Evolutionary conservation across 139 green algal species (phyloP), one percentile per base, ranked within the genome.

Genomic region (Trebouxia sp.): DNA sequence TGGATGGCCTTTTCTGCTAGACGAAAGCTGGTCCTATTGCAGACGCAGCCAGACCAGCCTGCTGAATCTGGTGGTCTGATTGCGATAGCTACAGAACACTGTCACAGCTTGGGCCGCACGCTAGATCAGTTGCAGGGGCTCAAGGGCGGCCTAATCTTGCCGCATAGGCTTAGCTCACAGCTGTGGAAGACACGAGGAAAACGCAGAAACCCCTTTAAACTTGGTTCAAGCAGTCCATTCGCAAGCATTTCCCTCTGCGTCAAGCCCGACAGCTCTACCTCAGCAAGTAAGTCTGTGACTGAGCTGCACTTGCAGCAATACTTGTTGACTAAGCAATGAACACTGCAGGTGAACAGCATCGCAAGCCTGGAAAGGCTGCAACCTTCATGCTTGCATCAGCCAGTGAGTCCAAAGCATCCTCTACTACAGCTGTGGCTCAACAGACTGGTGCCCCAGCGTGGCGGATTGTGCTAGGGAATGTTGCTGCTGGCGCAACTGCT

Each of bases 401-500:
- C 14, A 35, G 43, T 3, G 62, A 72, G 62, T 6, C 20, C 12
- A 72, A 45, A 14, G 35, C 35, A 26, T 39, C 24, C 12, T 30
- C 32, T 42, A 35, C 62, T 11, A 26, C 4, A 45, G 62, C 42
- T 45, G 62, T 72, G 37, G 62, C 62, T 22, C 42, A 45, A 37
- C 9, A 0, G 12, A 15, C 62, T 39, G 69, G 69, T 5, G 72
- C 47, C n/a, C 72, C 72, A 79, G 72, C 32, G 5, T 97, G 93
- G 93, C 84, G 92, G 1, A 42, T 92, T 1, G 78, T 91, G 9
- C 79, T 86, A 0, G 93, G 86, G 42, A 96, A 97, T 84, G 83
- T 98, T 11, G 88, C 87, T 8, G 92, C 94, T 32, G 94, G 94
- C 9, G 94, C 92, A 30, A 94, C 90, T 20, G 92, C 93, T 3